Conservation (phyloP, 495 filamentous ascomycete genomes). For the Venustampulla echinocandica region DNA sequence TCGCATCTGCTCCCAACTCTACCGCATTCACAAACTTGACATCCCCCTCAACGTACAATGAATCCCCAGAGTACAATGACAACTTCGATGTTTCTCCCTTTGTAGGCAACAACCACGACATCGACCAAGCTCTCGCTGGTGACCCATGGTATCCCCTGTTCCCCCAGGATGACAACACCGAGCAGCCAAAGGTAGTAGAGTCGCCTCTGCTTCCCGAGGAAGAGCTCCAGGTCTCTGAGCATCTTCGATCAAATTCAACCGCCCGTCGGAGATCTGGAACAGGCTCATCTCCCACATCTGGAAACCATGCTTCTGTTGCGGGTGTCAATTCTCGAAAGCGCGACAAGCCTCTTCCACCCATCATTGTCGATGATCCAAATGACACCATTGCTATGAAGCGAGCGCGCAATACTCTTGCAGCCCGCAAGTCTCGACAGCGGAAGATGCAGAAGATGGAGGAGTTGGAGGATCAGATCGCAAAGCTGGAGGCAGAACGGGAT, state of each 20-base stretch:
- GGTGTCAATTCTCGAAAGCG: slow-evolving; percentile 63
- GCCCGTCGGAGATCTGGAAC: slow-evolving; percentile 31
- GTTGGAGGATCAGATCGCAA: slow-evolving; percentile 43
- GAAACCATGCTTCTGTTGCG: slow-evolving; percentile 57
- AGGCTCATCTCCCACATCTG: slow-evolving; percentile 33
- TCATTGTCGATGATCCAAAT: slow-evolving; percentile 62
- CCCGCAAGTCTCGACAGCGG: slow-evolving; percentile 84
- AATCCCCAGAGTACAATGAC: slow-evolving; percentile 59
- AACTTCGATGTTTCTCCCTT: slow-evolving; percentile 72
- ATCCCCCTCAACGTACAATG: slow-evolving; percentile 67
- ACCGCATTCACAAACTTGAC: slow-evolving; percentile 76
- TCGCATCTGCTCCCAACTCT: slow-evolving; percentile 71
- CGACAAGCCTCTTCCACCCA: slow-evolving; percentile 72
- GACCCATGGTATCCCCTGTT: slow-evolving; percentile 62
- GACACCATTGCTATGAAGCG: slow-evolving; percentile 78
- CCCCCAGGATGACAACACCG: slow-evolving; percentile 36
- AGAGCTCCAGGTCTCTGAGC: slow-evolving; percentile 28
- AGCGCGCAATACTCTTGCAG: slow-evolving; percentile 89
- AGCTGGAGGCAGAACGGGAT: slow-evolving; percentile 42
- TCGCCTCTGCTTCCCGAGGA: slow-evolving; percentile 36
- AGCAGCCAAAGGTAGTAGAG: slow-evolving; percentile 22
- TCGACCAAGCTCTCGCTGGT: slow-evolving; percentile 31
- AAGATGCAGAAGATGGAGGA: slow-evolving; percentile 46
- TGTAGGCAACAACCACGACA: slow-evolving; percentile 38
- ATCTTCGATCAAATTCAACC: slow-evolving; percentile 26